Base-by-base conservation (phyloP, 169 alveolate genomes). In the Plasmodium inui region DNA sequence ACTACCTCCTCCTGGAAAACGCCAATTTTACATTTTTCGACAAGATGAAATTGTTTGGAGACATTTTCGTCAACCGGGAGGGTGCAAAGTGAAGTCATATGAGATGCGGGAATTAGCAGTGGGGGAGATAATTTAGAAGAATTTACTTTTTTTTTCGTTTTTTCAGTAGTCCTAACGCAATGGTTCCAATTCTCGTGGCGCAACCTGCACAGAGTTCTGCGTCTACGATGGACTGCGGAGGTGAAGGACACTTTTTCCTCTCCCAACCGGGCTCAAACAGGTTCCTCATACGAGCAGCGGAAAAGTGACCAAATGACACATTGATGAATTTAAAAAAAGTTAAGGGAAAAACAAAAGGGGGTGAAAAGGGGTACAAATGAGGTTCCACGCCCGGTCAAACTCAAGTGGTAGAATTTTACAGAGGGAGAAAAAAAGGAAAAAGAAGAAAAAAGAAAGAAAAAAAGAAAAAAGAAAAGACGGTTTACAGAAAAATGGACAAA, bases 1-100 rank as follows among this genome's bases (percentile, higher is more conserved):
- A 61, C 50, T 88, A 88, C 84, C 50, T 88, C 55, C 44, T 88
- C 8, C 39, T 88, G 44, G 93, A 88, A 78, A 88, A 88, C 57
- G 22, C 28, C 19, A 26, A 88, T 4, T 88, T 88, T 76, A 41
- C 32, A 78, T 88, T 88, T 76, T 57, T 2, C 17, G 93, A 88
- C 32, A 88, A 88, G 26, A 78, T 88, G 19, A 88, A 88, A 22
- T 78, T 88, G 34, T 57, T 88, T 44, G 28, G 55, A 1, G 50
- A 55, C 6, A 30, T 88, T 57, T 88, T 78, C 71, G 7, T 71
- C 70, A n/a, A 78, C 81, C 71, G 44, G 44, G 53, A 37, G 10
- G 44, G 37, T 67, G 76, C 1, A 67, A 26, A 67, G 37, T 67
- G 39, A 67, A 6, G 7, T 22, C 76, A 19, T 2, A 22, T 4